These are phyloP conservation scores for Cryptococcus jaspeensis DNA, from an alignment of 1,284 basidiomycete genomes.

Conservation along the genomic window DNA sequence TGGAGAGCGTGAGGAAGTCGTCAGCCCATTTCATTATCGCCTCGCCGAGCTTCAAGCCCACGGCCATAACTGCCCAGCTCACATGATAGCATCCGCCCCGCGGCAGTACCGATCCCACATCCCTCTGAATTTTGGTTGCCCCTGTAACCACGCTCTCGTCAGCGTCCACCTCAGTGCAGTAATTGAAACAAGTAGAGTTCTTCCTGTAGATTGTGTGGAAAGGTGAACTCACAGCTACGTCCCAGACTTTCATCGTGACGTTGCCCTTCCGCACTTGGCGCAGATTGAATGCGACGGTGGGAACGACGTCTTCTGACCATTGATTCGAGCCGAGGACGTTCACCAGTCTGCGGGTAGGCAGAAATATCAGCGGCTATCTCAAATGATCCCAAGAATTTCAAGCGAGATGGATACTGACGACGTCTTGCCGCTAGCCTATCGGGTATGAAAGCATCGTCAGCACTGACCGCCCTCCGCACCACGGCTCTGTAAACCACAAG, in stretches of 20 bases:
- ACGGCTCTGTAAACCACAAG: constrained; percentile 7
- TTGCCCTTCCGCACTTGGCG: constrained; percentile 74
- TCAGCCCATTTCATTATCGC: background rate
- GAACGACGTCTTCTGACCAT: constrained; percentile 92
- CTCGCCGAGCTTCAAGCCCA: no score
- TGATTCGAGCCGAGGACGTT: constrained; percentile 86
- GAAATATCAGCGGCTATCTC: background rate
- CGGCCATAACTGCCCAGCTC: constrained; percentile 52
- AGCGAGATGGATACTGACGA: constrained; percentile 55
- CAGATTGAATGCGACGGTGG: constrained; percentile 85
- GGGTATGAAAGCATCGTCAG: background rate
- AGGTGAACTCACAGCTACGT: constrained; percentile 65
- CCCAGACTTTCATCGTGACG: constrained; percentile 91
- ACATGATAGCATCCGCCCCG: constrained; percentile 93
- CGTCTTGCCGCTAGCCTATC: constrained; percentile 86
- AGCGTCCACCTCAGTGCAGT: background rate
- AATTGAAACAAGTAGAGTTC: no score
- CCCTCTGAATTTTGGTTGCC: constrained; percentile 86
- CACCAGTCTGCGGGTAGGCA: constrained; percentile 56
- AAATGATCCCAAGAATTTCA: background rate
- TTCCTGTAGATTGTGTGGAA: no score
- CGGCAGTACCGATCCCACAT: constrained; percentile 89
- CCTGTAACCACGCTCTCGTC: constrained; percentile 56
- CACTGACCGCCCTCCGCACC: background rate
- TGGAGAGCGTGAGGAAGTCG: constrained; percentile 43